Evolutionary conservation across 495 filamentous ascomycete species (phyloP).

Genomic region (Hypoxylon subgilvum): DNA sequence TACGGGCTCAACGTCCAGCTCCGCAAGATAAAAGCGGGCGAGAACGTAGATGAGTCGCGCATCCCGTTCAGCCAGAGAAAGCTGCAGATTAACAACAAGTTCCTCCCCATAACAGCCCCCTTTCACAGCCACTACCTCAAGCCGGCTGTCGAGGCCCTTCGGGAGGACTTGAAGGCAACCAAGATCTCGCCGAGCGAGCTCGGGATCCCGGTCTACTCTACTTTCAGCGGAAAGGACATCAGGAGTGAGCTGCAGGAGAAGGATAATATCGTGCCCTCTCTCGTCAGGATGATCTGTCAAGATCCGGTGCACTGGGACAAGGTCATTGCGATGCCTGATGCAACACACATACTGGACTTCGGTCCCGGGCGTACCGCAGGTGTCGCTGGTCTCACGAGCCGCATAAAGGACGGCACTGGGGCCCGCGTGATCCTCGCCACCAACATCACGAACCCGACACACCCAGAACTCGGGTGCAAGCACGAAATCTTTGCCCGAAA

Average conservation of each 20-base stretch:
- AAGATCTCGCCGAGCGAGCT: conserved; percentile 65
- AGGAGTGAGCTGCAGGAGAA: conserved; percentile 50
- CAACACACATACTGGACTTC: conserved; percentile 85
- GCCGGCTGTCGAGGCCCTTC: conserved; percentile 54
- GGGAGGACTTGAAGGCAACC: conserved; percentile 77
- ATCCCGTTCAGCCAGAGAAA: conserved; percentile 89
- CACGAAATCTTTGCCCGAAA: conserved; percentile 85
- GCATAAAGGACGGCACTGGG: conserved; percentile 87
- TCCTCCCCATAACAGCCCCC: conserved; percentile 86
- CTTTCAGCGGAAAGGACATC: conserved; percentile 73
- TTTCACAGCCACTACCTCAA: conserved; percentile 85
- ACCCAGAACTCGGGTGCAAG: conserved; percentile 83
- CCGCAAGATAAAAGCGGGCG: conserved; percentile 82
- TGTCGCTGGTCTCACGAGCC: conserved; percentile 84
- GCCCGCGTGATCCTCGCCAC: conserved; percentile 83
- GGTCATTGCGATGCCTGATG: conserved; percentile 76
- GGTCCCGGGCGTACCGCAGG: conserved; percentile 86
- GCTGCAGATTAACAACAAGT: conserved; percentile 81
- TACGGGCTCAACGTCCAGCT: conserved; percentile 85
- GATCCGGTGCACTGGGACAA: conserved; percentile 83
- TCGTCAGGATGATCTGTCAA: conserved; percentile 82
- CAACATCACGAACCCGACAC: conserved; percentile 74
- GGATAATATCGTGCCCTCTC: conserved; percentile 67
- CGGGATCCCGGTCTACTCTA: conserved; percentile 76
- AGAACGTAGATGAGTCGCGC: conserved; percentile 82